Evolutionary conservation across 1,139 yeast species (phyloP).

Genomic region (Scheffersomyces parashehatae): DNA sequence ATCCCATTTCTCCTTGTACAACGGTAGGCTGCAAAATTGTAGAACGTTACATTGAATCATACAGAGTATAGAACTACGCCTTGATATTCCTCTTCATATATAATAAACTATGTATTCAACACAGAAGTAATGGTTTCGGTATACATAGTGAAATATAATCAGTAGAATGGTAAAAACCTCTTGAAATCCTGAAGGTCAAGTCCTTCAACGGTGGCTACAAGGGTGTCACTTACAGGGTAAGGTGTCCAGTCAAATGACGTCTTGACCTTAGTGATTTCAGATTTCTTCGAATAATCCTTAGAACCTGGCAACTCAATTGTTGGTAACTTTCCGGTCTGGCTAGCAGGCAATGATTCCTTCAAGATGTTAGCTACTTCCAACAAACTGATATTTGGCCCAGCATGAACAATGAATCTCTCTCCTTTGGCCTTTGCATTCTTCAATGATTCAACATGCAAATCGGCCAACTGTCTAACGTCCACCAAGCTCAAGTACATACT

Average conservation of each 20-base stretch:
- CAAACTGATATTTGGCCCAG: not conserved
- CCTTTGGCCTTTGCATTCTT: conserved; percentile 9
- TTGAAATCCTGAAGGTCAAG: not conserved
- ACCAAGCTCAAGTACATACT: conserved; percentile 5
- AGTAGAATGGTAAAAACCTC: not conserved
- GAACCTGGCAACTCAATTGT: conserved; percentile 1
- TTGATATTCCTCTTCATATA: too few relatives aligned
- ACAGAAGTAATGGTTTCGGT: too few relatives aligned
- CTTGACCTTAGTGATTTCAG: not conserved
- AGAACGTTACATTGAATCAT: too few relatives aligned
- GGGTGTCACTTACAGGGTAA: not conserved
- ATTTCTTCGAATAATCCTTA: not conserved
- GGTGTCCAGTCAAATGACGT: not conserved
- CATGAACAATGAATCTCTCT: conserved; percentile 9
- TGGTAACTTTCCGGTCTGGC: conserved; percentile 1
- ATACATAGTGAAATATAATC: too few relatives aligned
- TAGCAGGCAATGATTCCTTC: not conserved
- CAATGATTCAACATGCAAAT: conserved; percentile 13
- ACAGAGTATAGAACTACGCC: too few relatives aligned
- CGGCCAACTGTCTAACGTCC: conserved; percentile 22
- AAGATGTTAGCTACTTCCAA: not conserved
- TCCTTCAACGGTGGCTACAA: not conserved
- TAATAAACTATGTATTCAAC: too few relatives aligned
- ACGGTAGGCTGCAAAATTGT: too few relatives aligned
- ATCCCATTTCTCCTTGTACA: too few relatives aligned